Conservation (phyloP, 2,329 filamentous ascomycete genomes). For the Penicillium concentricum region DNA sequence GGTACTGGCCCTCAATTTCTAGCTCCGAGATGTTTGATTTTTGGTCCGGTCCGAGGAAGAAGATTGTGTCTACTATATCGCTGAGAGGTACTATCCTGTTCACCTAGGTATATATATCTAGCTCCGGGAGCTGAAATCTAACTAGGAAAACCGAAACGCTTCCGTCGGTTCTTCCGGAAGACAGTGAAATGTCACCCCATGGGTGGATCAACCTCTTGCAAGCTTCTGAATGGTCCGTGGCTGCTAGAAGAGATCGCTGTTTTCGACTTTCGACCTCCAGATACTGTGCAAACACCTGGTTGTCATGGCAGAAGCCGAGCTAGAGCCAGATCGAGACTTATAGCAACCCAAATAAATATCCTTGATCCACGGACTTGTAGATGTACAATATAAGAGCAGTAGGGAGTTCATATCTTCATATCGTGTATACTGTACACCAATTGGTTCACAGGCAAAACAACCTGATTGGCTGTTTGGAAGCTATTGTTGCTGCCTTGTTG, state of each 20-base stretch:
- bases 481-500: conserved; percentile 14
- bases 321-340: not conserved
- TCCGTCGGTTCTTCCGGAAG: not conserved
- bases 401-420: not conserved
- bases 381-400: not conserved
- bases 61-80: not conserved
- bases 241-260: too few species aligned
- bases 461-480: not conserved
- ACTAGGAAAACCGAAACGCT: not conserved
- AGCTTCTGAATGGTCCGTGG: not conserved
- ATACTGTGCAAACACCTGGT: not conserved
- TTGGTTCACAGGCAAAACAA: not conserved
- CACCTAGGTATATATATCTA: not conserved
- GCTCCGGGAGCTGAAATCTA: not conserved
- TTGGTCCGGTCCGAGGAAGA: too few species aligned
- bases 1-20: too few species aligned
- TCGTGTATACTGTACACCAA: not conserved
- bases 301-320: not conserved
- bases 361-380: not conserved
- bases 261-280: not conserved
- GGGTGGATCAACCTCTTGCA: not conserved
- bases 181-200: not conserved
- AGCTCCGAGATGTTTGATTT: not conserved
- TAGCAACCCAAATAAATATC: not conserved
- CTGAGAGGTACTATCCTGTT: not conserved